These are phyloP conservation scores for Coniochaeta ligniaria DNA, from an alignment of 2,329 filamentous ascomycete species.

Conservation along the genomic window DNA sequence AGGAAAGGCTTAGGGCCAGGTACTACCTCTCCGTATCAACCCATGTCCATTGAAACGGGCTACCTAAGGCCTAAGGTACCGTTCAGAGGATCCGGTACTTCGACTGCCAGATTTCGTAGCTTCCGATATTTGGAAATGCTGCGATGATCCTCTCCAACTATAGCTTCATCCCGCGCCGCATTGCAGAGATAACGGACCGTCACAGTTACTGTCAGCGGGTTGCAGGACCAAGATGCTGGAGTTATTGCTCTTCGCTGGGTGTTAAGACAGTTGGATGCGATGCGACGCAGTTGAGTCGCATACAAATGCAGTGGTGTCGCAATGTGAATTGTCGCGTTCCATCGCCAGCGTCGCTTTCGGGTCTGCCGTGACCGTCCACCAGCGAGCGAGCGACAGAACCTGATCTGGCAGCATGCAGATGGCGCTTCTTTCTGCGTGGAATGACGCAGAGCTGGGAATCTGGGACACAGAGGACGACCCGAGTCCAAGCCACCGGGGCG, in stretches of 20 bases:
- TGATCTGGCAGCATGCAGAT: background rate
- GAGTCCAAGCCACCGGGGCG: background rate
- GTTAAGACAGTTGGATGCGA: too few species aligned
- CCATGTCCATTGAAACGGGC: background rate
- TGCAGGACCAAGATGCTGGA: too few species aligned
- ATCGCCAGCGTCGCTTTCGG: background rate
- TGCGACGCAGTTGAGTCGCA: too few species aligned
- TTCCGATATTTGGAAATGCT: too few species aligned
- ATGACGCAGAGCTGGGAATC: background rate
- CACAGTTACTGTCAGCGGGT: too few species aligned
- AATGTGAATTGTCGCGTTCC: background rate
- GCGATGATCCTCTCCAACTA: too few species aligned
- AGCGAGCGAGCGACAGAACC: background rate
- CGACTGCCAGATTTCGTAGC: too few species aligned
- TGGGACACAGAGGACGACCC: background rate
- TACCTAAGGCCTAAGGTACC: too few species aligned
- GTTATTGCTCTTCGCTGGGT: too few species aligned
- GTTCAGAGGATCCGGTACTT: background rate
- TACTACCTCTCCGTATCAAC: too few species aligned
- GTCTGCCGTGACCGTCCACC: background rate
- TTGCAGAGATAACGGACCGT: too few species aligned
- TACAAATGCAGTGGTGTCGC: background rate
- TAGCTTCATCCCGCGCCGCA: too few species aligned
- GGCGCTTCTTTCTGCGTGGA: background rate
- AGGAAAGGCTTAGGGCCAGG: background rate